Evolutionary conservation across 495 filamentous ascomycete species (phyloP).

Genomic region (Penicillium arizonense): DNA sequence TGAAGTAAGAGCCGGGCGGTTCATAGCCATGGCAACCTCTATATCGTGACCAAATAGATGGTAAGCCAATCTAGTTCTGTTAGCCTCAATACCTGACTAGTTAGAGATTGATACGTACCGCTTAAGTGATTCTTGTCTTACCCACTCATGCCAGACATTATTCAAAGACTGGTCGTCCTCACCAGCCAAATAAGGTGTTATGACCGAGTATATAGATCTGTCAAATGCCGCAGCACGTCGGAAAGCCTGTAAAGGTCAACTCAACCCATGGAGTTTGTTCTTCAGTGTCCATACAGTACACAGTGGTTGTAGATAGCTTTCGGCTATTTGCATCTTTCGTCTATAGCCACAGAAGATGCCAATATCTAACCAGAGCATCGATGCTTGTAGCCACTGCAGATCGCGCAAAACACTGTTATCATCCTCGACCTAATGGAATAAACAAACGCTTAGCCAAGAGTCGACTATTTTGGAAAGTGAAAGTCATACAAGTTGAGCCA

Average conservation of each 20-base stretch:
- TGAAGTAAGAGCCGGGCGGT: conserved; percentile 48
- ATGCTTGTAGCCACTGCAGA: conserved; percentile 52
- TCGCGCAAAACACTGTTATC: conserved; percentile 54
- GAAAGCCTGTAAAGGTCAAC: conserved; percentile 13
- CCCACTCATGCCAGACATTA: conserved; percentile 54
- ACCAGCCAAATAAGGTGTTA: conserved; percentile 37
- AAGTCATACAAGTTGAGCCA: conserved; percentile 36
- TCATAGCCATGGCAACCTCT: conserved; percentile 54
- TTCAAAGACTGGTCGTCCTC: conserved; percentile 41
- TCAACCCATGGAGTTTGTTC: background rate
- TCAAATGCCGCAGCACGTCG: conserved; percentile 32
- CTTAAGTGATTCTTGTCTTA: conserved; percentile 46
- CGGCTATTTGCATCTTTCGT: conserved; percentile 63
- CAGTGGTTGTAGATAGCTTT: conserved; percentile 50
- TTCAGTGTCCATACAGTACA: conserved; percentile 35
- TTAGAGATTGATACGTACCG: conserved; percentile 4
- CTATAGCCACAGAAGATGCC: conserved; percentile 61
- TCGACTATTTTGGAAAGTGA: background rate
- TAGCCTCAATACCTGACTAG: background rate
- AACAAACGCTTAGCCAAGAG: background rate
- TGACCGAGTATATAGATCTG: conserved; percentile 40
- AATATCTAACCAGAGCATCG: conserved; percentile 54
- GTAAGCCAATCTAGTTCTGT: conserved; percentile 42
- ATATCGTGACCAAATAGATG: conserved; percentile 56
- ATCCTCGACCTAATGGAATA: conserved; percentile 44